Evolutionary conservation across 1,284 basidiomycete species (phyloP).

Genomic region (Austropuccinia psidii): DNA sequence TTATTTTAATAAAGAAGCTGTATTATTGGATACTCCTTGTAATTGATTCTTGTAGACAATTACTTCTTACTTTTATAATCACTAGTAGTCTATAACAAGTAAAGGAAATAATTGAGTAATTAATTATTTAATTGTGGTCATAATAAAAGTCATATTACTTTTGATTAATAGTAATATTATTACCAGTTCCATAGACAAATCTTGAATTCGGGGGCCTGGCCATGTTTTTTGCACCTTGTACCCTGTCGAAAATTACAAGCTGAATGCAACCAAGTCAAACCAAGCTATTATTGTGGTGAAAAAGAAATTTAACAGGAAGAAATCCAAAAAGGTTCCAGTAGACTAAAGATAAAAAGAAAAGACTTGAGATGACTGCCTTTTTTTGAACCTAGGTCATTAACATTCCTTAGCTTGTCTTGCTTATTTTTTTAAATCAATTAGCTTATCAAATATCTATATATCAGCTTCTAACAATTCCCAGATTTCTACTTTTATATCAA

Average conservation of each 20-base stretch:
- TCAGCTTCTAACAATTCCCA: conserved; percentile 40
- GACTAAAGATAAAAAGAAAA: conserved; percentile 8
- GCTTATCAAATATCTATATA: neutral
- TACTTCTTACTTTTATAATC: no score
- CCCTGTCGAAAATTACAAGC: neutral
- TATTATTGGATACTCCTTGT: no score
- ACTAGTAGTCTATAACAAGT: no score
- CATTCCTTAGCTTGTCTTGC: neutral
- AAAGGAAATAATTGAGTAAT: no score
- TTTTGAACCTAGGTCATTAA: conserved; percentile 30
- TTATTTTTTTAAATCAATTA: neutral
- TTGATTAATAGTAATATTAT: no score
- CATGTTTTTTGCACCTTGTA: no score
- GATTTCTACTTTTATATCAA: conserved; percentile 85
- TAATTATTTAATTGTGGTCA: no score
- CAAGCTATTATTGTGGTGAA: conserved; percentile 34
- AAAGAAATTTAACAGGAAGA: conserved; percentile 23
- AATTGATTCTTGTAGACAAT: no score
- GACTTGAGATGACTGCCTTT: conserved; percentile 30
- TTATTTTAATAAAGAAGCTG: no score
- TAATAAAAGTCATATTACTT: no score
- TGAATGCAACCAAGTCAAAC: conserved; percentile 31
- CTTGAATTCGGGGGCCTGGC: no score
- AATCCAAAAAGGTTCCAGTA: conserved; percentile 11
- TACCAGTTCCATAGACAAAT: no score